Conservation (phyloP, 2,329 filamentous ascomycete species). For the Cordyceps fumosorosea region DNA sequence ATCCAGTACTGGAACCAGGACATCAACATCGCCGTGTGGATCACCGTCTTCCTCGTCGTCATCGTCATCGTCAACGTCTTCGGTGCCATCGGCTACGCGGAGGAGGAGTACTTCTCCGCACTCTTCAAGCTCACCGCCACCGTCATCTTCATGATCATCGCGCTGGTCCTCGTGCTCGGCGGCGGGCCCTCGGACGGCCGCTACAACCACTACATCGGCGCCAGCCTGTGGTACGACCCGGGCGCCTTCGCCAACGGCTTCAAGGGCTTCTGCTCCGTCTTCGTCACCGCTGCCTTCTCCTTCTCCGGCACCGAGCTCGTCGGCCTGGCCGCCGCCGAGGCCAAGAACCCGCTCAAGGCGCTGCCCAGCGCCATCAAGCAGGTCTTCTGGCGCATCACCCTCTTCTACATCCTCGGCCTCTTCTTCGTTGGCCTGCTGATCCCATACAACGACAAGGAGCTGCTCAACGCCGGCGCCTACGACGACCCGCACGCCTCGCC, state of each 20-base stretch:
- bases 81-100: conserved; percentile 45
- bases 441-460: conserved; percentile 23
- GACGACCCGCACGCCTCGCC: conserved; percentile 36
- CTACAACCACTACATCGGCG: conserved; percentile 37
- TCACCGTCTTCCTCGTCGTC: conserved; percentile 43
- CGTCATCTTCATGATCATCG: conserved; percentile 56
- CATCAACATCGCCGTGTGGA: conserved; percentile 43
- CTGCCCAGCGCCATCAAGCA: conserved; percentile 77
- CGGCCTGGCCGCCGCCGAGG: conserved; percentile 64
- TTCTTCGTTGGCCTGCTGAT: conserved; percentile 42
- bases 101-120: conserved; percentile 51
- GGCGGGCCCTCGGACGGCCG: conserved; percentile 43
- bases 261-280: conserved; percentile 61
- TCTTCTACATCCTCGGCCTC: conserved; percentile 45
- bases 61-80: conserved; percentile 49
- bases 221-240: conserved; percentile 36
- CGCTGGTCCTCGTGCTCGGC: conserved; percentile 49
- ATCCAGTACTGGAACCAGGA: conserved; percentile 45
- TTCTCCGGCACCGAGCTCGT: conserved; percentile 64
- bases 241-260: conserved; percentile 61
- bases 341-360: conserved; percentile 58
- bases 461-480: conserved; percentile 28
- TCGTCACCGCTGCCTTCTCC: conserved; percentile 63
- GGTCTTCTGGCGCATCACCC: conserved; percentile 49
- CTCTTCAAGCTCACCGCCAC: conserved; percentile 51